Evolutionary conservation across 78 protist genomes (phyloP).

Genomic region (Pigoraptor vietnamica): DNA sequence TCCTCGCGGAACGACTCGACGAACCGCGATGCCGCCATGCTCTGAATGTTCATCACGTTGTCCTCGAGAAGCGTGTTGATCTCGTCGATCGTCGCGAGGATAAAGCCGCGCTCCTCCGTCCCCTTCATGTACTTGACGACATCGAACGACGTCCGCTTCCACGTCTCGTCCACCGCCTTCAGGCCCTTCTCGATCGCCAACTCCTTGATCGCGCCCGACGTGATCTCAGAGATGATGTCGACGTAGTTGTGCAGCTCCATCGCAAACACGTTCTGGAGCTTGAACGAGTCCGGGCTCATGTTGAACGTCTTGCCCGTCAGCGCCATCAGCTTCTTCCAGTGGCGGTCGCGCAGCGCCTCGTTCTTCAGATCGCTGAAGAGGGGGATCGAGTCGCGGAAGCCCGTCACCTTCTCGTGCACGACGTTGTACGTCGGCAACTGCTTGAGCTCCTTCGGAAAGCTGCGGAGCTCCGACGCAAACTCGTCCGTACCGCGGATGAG

Average conservation of each 20-base stretch:
- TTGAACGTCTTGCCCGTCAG: constrained; percentile 52
- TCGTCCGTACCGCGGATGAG: constrained; percentile 40
- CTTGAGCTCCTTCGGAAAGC: constrained; percentile 17
- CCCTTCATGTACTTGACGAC: constrained; percentile 41
- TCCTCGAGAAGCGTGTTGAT: constrained; percentile 68
- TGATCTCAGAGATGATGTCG: constrained; percentile 63
- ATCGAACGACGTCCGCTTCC: constrained; percentile 54
- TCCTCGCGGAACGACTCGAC: constrained; percentile 48
- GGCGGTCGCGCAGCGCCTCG: constrained; percentile 79
- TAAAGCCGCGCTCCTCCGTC: constrained; percentile 24
- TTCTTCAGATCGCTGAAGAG: constrained; percentile 59
- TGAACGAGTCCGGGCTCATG: constrained; percentile 43
- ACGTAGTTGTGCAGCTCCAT: constrained; percentile 58
- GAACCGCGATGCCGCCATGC: constrained; percentile 55
- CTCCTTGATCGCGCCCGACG: constrained; percentile 56
- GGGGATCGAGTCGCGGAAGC: constrained; percentile 66
- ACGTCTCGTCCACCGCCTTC: constrained; percentile 41
- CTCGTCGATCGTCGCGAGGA: constrained; percentile 65
- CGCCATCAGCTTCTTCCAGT: constrained; percentile 76
- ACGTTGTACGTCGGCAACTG: background rate
- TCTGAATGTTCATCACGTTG: constrained; percentile 54
- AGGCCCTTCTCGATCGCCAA: constrained; percentile 63
- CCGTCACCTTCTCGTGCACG: constrained; percentile 28
- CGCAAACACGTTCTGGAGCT: constrained; percentile 51
- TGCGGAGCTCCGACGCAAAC: background rate